A percentile compares a stretch with the other conserved stretches of the same genome.
Conservation (phyloP, 139 green algal species). For the Chlorella vulgaris region DNA sequence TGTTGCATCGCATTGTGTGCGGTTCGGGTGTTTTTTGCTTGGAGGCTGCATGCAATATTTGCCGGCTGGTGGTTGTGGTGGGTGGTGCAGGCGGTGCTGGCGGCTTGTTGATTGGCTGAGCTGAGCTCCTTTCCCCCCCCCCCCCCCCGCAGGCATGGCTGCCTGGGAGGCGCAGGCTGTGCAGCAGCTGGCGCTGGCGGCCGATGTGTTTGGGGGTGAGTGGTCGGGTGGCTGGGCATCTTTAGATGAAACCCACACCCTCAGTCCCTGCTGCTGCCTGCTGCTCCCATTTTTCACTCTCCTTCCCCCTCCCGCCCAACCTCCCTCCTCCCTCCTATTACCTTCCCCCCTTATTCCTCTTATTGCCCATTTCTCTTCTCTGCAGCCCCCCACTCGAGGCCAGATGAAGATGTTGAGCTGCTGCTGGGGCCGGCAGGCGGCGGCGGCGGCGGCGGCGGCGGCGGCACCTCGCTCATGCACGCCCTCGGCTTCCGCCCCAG, state of each 20-base stretch:
- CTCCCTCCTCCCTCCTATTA: not conserved
- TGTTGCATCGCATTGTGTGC: too few species aligned
- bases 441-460: not conserved
- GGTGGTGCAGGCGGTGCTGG: too few species aligned
- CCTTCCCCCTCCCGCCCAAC: not conserved
- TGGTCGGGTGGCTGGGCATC: not conserved
- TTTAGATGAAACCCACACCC: not conserved
- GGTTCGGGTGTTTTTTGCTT: too few species aligned
- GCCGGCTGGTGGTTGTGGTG: too few species aligned
- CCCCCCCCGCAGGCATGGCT: slow-evolving; percentile 14
- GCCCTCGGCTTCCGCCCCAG: slow-evolving; percentile 18
- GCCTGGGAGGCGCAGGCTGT: slow-evolving; percentile 22
- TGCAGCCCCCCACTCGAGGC: slow-evolving; percentile 2
- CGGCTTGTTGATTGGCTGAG: not conserved
- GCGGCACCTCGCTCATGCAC: not conserved
- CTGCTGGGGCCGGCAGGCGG: slow-evolving; percentile 21
- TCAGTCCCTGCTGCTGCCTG: not conserved
- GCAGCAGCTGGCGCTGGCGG: slow-evolving; percentile 4
- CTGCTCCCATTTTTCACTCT: not conserved
- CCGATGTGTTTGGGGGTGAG: not conserved
- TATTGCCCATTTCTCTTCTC: not conserved
- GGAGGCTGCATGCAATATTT: too few species aligned
- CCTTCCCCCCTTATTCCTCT: not conserved
- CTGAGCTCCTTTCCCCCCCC: not conserved
- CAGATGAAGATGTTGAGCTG: slow-evolving; percentile 36